These are phyloP conservation scores for Ogataea salicorniae DNA, from an alignment of 805 yeast genomes.

Conservation along the genomic window DNA sequence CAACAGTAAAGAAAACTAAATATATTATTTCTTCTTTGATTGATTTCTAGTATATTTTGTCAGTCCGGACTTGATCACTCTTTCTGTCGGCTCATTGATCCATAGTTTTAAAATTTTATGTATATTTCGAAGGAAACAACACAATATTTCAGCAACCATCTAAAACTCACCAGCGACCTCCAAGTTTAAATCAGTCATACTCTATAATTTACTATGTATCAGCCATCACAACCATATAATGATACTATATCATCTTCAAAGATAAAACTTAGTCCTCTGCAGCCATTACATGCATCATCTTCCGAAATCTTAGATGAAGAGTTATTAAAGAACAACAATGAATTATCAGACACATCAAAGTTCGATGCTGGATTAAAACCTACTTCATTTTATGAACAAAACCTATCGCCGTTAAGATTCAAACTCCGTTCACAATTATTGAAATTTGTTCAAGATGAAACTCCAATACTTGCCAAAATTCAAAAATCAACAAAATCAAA, in stretches of 20 bases:
- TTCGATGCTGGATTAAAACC: constrained; percentile 74
- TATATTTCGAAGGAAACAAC: no score
- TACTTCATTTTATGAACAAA: constrained; percentile 55
- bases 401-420: constrained; percentile 53
- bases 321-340: constrained; percentile 6
- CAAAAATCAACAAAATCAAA: constrained; percentile 50
- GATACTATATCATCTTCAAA: background rate
- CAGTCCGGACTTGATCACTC: no score
- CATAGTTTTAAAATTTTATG: no score
- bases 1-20: no score
- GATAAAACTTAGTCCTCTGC: background rate
- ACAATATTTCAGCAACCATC: no score
- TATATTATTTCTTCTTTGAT: no score
- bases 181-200: background rate
- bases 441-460: constrained; percentile 60
- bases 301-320: constrained; percentile 9
- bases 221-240: constrained; percentile 2
- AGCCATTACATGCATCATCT: background rate
- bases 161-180: no score
- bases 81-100: no score
- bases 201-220: background rate
- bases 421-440: constrained; percentile 47
- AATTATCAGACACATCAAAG: constrained; percentile 20
- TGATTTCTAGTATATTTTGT: no score
- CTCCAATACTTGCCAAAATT: constrained; percentile 48